Percentiles rank a stretch among this genome's conserved stretches.
These are phyloP conservation scores for Pythium biforme DNA, from an alignment of 352 stramenopile genomes.

Conservation along the genomic window DNA sequence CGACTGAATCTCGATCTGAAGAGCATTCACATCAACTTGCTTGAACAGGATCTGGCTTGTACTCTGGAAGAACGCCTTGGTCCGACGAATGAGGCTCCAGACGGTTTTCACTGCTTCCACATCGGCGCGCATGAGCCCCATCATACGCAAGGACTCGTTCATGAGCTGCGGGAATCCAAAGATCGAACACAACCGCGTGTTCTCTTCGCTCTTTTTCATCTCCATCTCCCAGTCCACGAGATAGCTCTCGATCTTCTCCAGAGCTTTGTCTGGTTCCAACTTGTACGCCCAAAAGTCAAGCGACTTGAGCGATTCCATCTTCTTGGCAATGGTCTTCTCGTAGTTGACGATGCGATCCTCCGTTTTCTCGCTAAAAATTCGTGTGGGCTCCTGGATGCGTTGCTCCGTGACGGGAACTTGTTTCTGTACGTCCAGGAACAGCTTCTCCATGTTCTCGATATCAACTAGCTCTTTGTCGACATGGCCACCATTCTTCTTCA, in stretches of 20 bases:
- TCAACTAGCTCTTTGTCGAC: slow-evolving; percentile 84
- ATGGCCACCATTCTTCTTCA: slow-evolving; percentile 77
- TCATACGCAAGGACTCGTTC: slow-evolving; percentile 85
- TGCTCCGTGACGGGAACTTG: slow-evolving; percentile 78
- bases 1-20: slow-evolving; percentile 94
- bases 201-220: slow-evolving; percentile 90
- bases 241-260: slow-evolving; percentile 85
- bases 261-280: slow-evolving; percentile 71
- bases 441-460: slow-evolving; percentile 83
- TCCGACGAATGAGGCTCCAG: slow-evolving; percentile 78
- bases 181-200: slow-evolving; percentile 89
- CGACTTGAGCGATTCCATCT: slow-evolving; percentile 77
- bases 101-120: slow-evolving; percentile 77
- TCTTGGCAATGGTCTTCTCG: slow-evolving; percentile 86
- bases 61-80: slow-evolving; percentile 65
- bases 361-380: slow-evolving; percentile 90
- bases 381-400: slow-evolving; percentile 69
- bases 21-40: slow-evolving; percentile 89
- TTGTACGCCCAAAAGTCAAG: slow-evolving; percentile 85
- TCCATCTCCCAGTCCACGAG: slow-evolving; percentile 86
- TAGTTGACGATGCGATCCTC: slow-evolving; percentile 93
- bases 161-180: slow-evolving; percentile 96
- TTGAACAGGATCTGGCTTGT: slow-evolving; percentile 89
- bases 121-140: slow-evolving; percentile 85
- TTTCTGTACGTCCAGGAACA: slow-evolving; percentile 77